Evolutionary conservation across 2,329 filamentous ascomycete genomes (phyloP).

Genomic region (Thelonectria discophora): DNA sequence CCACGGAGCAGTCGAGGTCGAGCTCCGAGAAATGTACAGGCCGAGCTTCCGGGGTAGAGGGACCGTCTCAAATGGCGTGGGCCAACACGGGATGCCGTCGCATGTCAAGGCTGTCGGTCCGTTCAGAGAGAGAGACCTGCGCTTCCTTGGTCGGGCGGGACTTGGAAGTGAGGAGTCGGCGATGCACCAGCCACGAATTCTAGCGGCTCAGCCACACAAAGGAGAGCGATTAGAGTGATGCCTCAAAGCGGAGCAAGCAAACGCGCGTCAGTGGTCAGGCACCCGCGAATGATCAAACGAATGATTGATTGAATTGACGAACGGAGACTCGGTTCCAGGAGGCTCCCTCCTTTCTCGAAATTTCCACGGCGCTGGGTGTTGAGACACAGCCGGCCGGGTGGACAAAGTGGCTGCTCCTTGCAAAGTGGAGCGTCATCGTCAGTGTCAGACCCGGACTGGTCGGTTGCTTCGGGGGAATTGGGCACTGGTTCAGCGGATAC

Average conservation of each 20-base stretch:
- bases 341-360: constrained; percentile 19
- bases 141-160: constrained; percentile 23
- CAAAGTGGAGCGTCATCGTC: constrained; percentile 13
- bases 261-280: constrained; percentile 17
- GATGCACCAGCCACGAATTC: constrained; percentile 35
- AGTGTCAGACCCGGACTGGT: constrained; percentile 4
- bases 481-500: constrained; percentile 17
- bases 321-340: constrained; percentile 7
- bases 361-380: constrained; percentile 9
- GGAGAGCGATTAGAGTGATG: not conserved
- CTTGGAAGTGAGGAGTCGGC: constrained; percentile 11
- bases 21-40: constrained; percentile 33
- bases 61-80: constrained; percentile 41
- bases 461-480: constrained; percentile 6
- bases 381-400: too few species aligned
- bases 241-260: constrained; percentile 9
- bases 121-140: constrained; percentile 26
- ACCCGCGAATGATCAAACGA: not conserved
- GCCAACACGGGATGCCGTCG: constrained; percentile 39
- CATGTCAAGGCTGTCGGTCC: constrained; percentile 34
- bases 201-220: not conserved
- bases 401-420: constrained; percentile 13
- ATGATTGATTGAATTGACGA: constrained; percentile 1
- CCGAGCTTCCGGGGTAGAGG: constrained; percentile 42
- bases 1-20: constrained; percentile 19